Evolutionary conservation across 495 filamentous ascomycete species (phyloP).

Genomic region (Neohortaea acidophila): DNA sequence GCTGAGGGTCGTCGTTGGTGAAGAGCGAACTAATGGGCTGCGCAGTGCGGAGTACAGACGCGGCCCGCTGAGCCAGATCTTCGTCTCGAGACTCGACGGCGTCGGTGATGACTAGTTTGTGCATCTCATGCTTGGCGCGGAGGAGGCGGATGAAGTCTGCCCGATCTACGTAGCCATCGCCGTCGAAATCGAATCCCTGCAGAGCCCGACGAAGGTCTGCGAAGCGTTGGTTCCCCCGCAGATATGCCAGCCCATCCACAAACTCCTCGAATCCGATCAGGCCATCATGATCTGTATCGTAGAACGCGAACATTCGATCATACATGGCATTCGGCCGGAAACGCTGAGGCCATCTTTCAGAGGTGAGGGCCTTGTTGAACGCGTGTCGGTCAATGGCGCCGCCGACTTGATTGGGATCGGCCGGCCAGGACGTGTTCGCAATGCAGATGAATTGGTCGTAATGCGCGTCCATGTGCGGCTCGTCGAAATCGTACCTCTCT

Average conservation of each 20-base stretch:
- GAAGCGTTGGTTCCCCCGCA: conserved; percentile 63
- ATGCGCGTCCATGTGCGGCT: conserved; percentile 71
- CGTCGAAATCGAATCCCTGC: conserved; percentile 71
- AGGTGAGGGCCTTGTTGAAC: conserved; percentile 73
- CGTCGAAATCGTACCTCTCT: conserved; percentile 60
- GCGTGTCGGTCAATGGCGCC: conserved; percentile 81
- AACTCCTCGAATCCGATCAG: conserved; percentile 93
- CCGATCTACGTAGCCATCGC: conserved; percentile 72
- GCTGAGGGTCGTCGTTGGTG: conserved; percentile 18
- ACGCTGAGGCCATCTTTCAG: conserved; percentile 25
- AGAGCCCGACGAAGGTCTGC: conserved; percentile 23
- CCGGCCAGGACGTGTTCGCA: conserved; percentile 69
- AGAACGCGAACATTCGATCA: conserved; percentile 92
- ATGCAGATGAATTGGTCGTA: conserved; percentile 95
- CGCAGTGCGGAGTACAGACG: conserved; percentile 11
- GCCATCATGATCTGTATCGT: conserved; percentile 76
- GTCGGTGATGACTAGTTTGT: conserved; percentile 69
- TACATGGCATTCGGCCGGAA: conserved; percentile 72
- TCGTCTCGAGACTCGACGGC: conserved; percentile 71
- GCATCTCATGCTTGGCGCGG: conserved; percentile 73
- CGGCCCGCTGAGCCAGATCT: conserved; percentile 27
- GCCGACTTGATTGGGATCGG: conserved; percentile 59
- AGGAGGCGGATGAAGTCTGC: conserved; percentile 89
- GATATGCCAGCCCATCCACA: conserved; percentile 62
- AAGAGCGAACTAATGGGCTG: conserved; percentile 27